Percentiles rank a stretch among this genome's conserved stretches.
phyloP scores from a whole-genome alignment of 2,329 filamentous ascomycete genomes.

The Claviceps sp. region DNA sequence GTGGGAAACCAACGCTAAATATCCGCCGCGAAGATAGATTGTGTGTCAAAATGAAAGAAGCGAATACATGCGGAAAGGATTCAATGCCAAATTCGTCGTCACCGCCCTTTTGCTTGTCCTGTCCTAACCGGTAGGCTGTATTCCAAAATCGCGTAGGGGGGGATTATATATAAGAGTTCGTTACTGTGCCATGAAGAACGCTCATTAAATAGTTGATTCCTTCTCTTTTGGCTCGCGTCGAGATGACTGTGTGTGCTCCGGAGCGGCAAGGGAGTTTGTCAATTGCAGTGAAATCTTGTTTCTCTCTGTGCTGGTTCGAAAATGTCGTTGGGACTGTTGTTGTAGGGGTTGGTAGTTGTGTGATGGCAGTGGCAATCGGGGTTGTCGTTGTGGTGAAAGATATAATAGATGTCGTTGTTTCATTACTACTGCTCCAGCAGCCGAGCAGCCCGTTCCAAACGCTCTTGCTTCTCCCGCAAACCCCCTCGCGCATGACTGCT shows the following conservation, averaged over 20 bases:
- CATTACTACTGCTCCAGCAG: constrained; percentile 19
- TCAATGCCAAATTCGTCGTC: no score
- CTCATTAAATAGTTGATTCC: no score
- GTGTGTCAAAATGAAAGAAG: not conserved
- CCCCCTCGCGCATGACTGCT: constrained; percentile 13
- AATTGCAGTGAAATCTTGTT: no score
- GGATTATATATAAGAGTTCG: no score
- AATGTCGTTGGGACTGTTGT: not conserved
- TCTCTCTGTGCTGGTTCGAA: not conserved
- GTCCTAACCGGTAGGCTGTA: no score
- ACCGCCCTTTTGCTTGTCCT: no score
- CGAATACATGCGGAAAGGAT: not conserved
- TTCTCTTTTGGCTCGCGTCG: no score
- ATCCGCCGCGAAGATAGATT: not conserved
- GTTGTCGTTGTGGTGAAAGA: no score
- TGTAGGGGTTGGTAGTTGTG: not conserved
- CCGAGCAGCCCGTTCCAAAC: constrained; percentile 26
- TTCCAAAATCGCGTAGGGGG: no score
- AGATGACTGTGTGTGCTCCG: no score
- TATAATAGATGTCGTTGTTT: not conserved
- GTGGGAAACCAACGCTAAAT: not conserved
- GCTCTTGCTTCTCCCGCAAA: constrained; percentile 23
- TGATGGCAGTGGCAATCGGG: not conserved
- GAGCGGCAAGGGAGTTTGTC: no score
- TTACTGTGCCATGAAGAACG: no score